Evolutionary conservation across 305 asterid species (phyloP), one percentile per base, ranked within the genome.

Genomic region (Euphrasia arctica): DNA sequence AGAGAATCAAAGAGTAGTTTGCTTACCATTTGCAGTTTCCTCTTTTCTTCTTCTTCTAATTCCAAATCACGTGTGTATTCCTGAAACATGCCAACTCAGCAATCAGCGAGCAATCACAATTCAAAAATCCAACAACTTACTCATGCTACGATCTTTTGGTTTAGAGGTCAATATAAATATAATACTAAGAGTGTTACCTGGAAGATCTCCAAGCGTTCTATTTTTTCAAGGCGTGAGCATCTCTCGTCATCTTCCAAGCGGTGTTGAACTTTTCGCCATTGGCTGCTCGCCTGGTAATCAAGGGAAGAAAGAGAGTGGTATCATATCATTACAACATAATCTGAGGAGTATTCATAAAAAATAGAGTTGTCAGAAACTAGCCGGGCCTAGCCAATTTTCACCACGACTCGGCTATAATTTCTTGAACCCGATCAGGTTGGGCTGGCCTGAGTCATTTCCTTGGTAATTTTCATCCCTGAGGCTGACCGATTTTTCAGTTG

Each of bases 251-350:
- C 87, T 79, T 94, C 99, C 70, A 90, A 65, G 56, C 91, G 97
- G 59, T 86, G 83, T 73, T 90, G 99, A 71, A 94, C 91, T 85
- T 83, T 94, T 63, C 97, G 81, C 99, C 99, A 94, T 73, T 94
- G 99, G 69, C 97, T 94, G 74, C 88, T 86, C 52, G 95, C 91
- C 99, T 94, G 81, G 67, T 36, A 63, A 68, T 62, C 36, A 50
- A 68, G 1, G 62, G 43, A 48, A 72, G 67, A 47, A 22, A 18
- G 63, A 41, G 36, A 39, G 64, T 32, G 55, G 63, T 28, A 65
- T 32, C 27, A 3, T 32, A 32, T 9, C 18, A 59, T 63, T 45
- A 36, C 12, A 31, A 62, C 34, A 54, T 28, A 47, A 47, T 65
- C 45, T 39, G 12, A 63, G 65, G 29, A 72, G 68, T 70, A 79